Conservation (phyloP, 352 stramenopile genomes). For the Phytophthora foliorum region DNA sequence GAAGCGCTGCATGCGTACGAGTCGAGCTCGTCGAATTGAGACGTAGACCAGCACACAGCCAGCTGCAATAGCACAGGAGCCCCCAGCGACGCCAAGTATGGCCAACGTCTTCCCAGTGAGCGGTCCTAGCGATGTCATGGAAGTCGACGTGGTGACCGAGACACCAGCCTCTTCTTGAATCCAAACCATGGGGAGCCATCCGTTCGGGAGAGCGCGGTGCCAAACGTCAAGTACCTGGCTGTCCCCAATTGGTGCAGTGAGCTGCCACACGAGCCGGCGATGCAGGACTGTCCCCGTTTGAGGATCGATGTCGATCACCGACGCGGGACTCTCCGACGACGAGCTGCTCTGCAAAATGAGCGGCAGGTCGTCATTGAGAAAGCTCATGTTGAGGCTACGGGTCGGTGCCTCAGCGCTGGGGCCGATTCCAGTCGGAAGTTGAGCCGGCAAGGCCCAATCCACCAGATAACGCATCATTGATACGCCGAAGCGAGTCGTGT, state of each 20-base stretch:
- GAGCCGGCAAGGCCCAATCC: conserved; percentile 49
- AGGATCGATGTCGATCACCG: conserved; percentile 61
- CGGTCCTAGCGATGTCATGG: conserved; percentile 13
- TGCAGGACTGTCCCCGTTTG: conserved; percentile 59
- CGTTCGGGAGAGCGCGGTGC: conserved; percentile 35
- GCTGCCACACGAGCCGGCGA: conserved; percentile 61
- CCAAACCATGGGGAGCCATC: conserved; percentile 61
- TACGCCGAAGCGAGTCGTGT: conserved; percentile 64
- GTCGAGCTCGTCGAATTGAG: conserved; percentile 23
- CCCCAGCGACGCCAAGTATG: conserved; percentile 14
- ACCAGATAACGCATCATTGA: conserved; percentile 59
- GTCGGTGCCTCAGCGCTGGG: neutral
- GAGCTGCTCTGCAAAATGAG: conserved; percentile 39
- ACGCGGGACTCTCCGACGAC: conserved; percentile 4
- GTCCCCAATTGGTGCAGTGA: conserved; percentile 37
- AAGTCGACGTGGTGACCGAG: conserved; percentile 27
- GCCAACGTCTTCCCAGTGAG: conserved; percentile 26
- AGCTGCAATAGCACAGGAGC: conserved; percentile 21
- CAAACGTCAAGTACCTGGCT: conserved; percentile 40
- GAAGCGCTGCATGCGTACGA: conserved; percentile 27
- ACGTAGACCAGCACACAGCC: conserved; percentile 26
- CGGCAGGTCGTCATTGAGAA: conserved; percentile 53
- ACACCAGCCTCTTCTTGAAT: conserved; percentile 58
- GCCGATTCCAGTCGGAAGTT: conserved; percentile 46
- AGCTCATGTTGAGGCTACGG: conserved; percentile 57